phyloP scores from a whole-genome alignment of 2,329 filamentous ascomycete species.

The Aspergillus bombycis region DNA sequence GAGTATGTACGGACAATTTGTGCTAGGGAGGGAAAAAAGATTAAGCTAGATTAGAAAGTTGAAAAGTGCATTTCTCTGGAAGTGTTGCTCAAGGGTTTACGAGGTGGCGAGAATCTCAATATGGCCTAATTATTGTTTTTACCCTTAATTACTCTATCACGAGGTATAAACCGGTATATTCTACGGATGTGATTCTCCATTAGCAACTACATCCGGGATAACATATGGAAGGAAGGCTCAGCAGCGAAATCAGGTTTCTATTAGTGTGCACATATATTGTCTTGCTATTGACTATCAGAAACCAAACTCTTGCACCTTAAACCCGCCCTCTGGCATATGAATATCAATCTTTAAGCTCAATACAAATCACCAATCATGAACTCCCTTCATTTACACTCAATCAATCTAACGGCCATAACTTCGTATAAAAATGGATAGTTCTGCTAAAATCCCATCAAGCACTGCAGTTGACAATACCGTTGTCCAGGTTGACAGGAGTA shows the following conservation, averaged over 20 bases:
- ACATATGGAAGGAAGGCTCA: neutral
- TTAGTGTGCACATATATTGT: neutral
- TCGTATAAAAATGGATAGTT: neutral
- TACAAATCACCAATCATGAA: neutral
- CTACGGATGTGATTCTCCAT: neutral
- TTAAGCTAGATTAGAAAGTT: too few relatives aligned
- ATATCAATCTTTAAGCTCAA: neutral
- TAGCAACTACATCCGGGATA: neutral
- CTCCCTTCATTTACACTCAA: neutral
- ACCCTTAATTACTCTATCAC: neutral
- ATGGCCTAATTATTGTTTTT: neutral
- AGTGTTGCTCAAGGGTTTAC: neutral
- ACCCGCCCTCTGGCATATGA: neutral
- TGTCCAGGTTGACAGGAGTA: slow-evolving; percentile 11
- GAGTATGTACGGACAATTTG: neutral
- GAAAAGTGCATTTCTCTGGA: neutral
- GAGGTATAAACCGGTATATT: neutral
- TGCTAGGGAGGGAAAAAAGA: too few relatives aligned
- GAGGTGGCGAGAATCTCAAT: neutral
- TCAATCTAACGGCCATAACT: neutral
- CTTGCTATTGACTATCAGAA: neutral
- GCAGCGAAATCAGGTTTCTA: neutral
- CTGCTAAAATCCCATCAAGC: neutral
- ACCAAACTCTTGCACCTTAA: neutral
- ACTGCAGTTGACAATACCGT: slow-evolving; percentile 6